Base-by-base conservation (phyloP, 164 flowering plant species). In the Taxillus chinensis region DNA sequence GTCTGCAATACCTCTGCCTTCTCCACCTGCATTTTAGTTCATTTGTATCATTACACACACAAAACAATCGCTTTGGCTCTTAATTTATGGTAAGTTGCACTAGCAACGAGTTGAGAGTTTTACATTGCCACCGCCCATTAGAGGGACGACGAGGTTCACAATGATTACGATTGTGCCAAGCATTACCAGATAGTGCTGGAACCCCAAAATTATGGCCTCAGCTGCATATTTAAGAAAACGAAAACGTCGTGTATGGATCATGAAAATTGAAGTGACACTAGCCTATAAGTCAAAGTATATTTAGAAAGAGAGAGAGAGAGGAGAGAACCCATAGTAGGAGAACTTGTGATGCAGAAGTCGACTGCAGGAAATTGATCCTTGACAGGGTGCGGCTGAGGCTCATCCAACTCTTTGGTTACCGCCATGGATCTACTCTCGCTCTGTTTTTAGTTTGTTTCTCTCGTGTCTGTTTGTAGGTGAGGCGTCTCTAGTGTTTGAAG, bases 41-140 rank as follows among this genome's bases (percentile, higher is more conserved):
- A 41, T 13, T 39, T 64, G 27, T 48, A 42, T 5, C 5, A 16
- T 56, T 17, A 40, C 10, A 55, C 27, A 27, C 27, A 27, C 27
- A 27, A 27, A 27, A 27, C 27, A 27, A 0, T 27, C 27, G 27
- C 27, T 27, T 27, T 27, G 27, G 27, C 27, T 27, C 27, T 27
- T 27, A 27, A 27, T 27, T 27, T 27, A 27, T 27, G 27, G 27
- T 0, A 4, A 43, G 9, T 48, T 13, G 17, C 17, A 49, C 4
- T 14, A 62, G 13, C 52, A 9, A 49, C 12, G 10, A 57, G 41
- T 9, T 37, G 16, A 46, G 41, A 39, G 42, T 42, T 77, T 76
- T 72, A 81, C 87, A 71, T 78, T 66, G 62, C 86, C 81, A 39
- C 92, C 92, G 7, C 92, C 92, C 92, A 86, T 86, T 43, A 62